Base-by-base conservation (phyloP, 139 green algal species). In the Chlorella sorokiniana region DNA sequence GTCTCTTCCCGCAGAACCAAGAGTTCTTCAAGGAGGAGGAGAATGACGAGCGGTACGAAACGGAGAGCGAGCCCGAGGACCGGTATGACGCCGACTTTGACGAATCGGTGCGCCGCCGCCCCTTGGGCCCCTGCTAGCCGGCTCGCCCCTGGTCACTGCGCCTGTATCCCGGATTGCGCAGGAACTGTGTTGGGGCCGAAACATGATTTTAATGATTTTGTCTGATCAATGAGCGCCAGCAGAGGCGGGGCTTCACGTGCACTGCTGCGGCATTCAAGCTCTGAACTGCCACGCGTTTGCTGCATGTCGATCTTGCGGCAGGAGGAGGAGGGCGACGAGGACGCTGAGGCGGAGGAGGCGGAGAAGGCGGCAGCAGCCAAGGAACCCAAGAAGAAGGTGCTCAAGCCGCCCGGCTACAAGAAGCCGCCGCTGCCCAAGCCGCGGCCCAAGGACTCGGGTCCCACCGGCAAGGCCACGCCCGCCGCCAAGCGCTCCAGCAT, bases 21-120 rank as follows among this genome's bases (percentile, higher is more conserved):
- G 93, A 97, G 11, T 93, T 92, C 37, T 95, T 96, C 51, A 59
- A 79, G 0, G 88, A 95, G 51, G 93, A 95, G 67, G 90, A 90
- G 16, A 70, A 70, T 2, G 93, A 97, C 71, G 86, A 88, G 29
- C 88, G 91, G 51, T 97, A 97, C 56, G 61, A 84, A 33, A 90
- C 85, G 0, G 91, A 94, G 68, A 68, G 62, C 5, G 89, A 95
- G 65, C 81, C 86, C 0, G 90, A 93, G 68, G 93, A 97, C 73
- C 85, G 91, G 9, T 84, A 89, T 7, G 94, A 98, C 79, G 85
- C 80, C 22, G 94, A 98, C 71, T 97, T 98, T 78, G 85, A 91
- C 48, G 89, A 95, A 33, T 84, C 89, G 52, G 91, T 92, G 78
- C 64, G 84, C 31, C 31, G 8, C 22, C 16, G n/a, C n/a, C n/a